Percentiles rank a stretch among this genome's conserved stretches.
phyloP scores from a whole-genome alignment of 2,329 filamentous ascomycete genomes.

The Neurospora sp. region DNA sequence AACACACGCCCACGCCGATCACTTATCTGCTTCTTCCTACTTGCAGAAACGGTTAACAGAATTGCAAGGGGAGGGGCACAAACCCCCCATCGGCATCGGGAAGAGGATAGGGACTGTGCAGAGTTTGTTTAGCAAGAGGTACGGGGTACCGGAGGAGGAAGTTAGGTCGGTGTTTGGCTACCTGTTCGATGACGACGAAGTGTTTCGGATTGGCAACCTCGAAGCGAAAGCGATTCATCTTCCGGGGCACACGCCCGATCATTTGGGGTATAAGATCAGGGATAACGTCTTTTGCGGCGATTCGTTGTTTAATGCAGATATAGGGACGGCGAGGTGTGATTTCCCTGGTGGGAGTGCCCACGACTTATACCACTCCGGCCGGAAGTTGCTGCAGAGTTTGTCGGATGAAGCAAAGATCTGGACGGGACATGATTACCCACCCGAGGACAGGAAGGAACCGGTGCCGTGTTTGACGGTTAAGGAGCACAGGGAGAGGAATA shows the following conservation, averaged over 20 bases:
- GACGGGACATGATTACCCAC: conserved; percentile 46
- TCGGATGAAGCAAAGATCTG: conserved; percentile 37
- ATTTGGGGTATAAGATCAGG: conserved; percentile 44
- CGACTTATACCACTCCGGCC: conserved; percentile 33
- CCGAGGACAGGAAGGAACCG: conserved; percentile 23
- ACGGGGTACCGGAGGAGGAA: conserved; percentile 34
- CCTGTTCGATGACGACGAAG: conserved; percentile 43
- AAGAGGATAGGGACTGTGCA: conserved; percentile 43
- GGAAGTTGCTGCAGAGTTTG: conserved; percentile 29
- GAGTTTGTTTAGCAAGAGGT: conserved; percentile 35
- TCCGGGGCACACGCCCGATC: conserved; percentile 51
- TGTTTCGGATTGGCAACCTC: conserved; percentile 39
- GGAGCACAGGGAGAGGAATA: conserved; percentile 36
- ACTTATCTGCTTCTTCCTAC: conserved; percentile 49
- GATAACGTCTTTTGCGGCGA: conserved; percentile 41
- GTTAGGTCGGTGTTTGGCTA: conserved; percentile 38
- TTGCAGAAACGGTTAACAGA: conserved; percentile 35
- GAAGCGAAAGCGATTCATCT: conserved; percentile 39
- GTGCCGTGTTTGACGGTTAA: conserved; percentile 33
- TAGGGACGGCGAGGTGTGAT: conserved; percentile 43
- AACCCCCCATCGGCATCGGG: conserved; percentile 43
- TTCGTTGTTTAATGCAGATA: conserved; percentile 40
- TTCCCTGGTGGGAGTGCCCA: conserved; percentile 41
- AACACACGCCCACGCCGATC: conserved; percentile 52
- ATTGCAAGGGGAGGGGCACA: conserved; percentile 18